phyloP scores from a whole-genome alignment of 305 asterid genomes.

The Fraxinus albicans region DNA sequence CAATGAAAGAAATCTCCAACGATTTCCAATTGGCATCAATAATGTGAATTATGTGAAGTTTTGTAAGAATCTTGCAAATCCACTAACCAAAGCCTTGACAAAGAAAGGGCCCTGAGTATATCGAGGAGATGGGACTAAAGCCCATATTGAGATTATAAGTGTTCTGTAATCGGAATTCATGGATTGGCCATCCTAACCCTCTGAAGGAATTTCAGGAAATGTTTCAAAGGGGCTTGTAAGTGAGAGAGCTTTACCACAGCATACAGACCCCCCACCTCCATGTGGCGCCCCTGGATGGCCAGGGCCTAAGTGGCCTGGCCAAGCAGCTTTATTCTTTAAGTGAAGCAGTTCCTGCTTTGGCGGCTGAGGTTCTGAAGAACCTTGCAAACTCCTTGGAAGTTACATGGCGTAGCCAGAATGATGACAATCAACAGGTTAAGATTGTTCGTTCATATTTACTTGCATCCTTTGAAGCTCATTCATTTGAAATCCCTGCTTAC shows the following conservation, averaged over 20 bases:
- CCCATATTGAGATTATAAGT: conserved; percentile 52
- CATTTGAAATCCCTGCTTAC: not conserved
- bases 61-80: not conserved
- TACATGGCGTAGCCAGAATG: too few relatives aligned
- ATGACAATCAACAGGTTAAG: not conserved
- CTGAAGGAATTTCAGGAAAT: conserved; percentile 87
- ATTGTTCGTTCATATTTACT: not conserved
- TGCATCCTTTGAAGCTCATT: too few relatives aligned
- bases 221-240: conserved; percentile 65
- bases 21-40: too few relatives aligned
- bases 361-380: conserved; percentile 97
- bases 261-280: too few relatives aligned
- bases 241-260: too few relatives aligned
- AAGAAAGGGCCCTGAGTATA: not conserved
- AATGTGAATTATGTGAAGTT: not conserved
- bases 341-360: conserved; percentile 99
- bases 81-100: not conserved
- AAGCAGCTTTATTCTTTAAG: conserved; percentile 36
- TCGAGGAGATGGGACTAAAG: not conserved
- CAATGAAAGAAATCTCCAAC: too few relatives aligned
- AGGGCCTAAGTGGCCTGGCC: too few relatives aligned
- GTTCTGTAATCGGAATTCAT: conserved; percentile 90
- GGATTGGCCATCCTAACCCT: conserved; percentile 96
- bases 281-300: too few relatives aligned
- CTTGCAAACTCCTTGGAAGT: conserved; percentile 64